These are phyloP conservation scores for Phytopythium vexans DNA, from an alignment of 352 stramenopile genomes.

Conservation along the genomic window DNA sequence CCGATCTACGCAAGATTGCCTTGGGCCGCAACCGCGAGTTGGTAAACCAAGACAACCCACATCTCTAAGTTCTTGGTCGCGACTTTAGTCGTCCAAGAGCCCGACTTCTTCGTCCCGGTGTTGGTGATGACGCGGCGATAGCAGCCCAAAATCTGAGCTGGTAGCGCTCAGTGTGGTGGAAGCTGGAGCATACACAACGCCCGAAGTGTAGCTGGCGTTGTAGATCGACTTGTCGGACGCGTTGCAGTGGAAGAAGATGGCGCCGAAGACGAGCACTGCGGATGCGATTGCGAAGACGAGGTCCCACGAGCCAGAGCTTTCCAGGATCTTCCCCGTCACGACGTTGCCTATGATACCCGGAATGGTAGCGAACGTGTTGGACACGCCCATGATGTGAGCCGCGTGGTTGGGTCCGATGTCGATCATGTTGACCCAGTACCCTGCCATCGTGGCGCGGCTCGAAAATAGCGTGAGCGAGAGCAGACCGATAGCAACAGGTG, in stretches of 20 bases:
- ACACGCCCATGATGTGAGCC: conserved; percentile 84
- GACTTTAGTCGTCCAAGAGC: conserved; percentile 38
- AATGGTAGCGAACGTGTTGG: conserved; percentile 83
- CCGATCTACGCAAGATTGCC: conserved; percentile 54
- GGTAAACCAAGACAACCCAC: conserved; percentile 15
- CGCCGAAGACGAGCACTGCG: conserved; percentile 65
- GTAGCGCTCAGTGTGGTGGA: conserved; percentile 4
- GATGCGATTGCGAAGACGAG: conserved; percentile 82
- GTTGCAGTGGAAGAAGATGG: conserved; percentile 69
- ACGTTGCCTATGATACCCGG: conserved; percentile 85
- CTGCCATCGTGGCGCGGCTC: conserved; percentile 65
- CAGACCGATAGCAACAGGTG: conserved; percentile 51
- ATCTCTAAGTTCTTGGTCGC: neutral
- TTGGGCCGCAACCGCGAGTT: conserved; percentile 60
- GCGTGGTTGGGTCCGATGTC: conserved; percentile 79
- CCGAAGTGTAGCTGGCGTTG: neutral
- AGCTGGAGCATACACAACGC: conserved; percentile 3
- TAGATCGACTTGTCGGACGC: conserved; percentile 82
- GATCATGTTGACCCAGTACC: conserved; percentile 91
- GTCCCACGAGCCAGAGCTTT: conserved; percentile 68
- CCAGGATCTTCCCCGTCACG: conserved; percentile 77
- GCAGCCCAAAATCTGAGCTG: conserved; percentile 26
- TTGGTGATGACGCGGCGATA: conserved; percentile 19
- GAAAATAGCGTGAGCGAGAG: conserved; percentile 79
- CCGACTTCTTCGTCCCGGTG: conserved; percentile 51